phyloP scores from a whole-genome alignment of 768 basidiomycete species.

The Collybia mongolica region DNA sequence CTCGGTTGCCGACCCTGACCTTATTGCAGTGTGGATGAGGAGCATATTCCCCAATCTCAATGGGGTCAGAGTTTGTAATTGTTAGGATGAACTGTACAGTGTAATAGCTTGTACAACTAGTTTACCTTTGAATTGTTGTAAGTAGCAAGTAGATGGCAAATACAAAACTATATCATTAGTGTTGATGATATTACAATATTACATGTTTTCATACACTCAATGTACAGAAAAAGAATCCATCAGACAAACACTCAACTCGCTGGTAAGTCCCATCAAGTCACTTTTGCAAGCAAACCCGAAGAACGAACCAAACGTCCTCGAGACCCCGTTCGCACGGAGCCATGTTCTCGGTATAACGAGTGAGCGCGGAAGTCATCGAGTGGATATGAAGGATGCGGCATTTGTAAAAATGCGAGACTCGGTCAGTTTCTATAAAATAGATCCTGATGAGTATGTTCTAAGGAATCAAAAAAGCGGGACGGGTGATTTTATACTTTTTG shows the following conservation, averaged over 20 bases:
- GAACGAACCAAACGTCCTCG: constrained; percentile 22
- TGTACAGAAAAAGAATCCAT: constrained; percentile 14
- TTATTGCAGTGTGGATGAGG: too few relatives aligned
- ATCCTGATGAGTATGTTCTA: constrained; percentile 28
- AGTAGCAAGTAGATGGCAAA: too few relatives aligned
- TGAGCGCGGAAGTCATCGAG: constrained; percentile 24
- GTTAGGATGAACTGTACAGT: too few relatives aligned
- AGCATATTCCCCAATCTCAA: too few relatives aligned
- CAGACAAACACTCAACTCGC: constrained; percentile 22
- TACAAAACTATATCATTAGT: too few relatives aligned
- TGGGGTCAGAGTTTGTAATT: too few relatives aligned
- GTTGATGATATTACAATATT: too few relatives aligned
- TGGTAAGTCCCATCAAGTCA: constrained; percentile 6
- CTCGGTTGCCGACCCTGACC: too few relatives aligned
- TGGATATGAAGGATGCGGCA: constrained; percentile 27
- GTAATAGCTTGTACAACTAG: too few relatives aligned
- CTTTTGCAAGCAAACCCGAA: constrained; percentile 9
- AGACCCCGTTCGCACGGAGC: constrained; percentile 14
- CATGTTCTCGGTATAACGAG: constrained; percentile 25
- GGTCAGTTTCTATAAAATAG: constrained; percentile 29
- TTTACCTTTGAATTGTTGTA: too few relatives aligned
- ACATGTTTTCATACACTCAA: too few relatives aligned
- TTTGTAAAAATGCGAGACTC: constrained; percentile 29
- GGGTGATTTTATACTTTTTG: constrained; percentile 12
- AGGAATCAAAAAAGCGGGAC: constrained; percentile 8